Conservation (phyloP, 2,329 filamentous ascomycete genomes). For the Xylaria sp. region DNA sequence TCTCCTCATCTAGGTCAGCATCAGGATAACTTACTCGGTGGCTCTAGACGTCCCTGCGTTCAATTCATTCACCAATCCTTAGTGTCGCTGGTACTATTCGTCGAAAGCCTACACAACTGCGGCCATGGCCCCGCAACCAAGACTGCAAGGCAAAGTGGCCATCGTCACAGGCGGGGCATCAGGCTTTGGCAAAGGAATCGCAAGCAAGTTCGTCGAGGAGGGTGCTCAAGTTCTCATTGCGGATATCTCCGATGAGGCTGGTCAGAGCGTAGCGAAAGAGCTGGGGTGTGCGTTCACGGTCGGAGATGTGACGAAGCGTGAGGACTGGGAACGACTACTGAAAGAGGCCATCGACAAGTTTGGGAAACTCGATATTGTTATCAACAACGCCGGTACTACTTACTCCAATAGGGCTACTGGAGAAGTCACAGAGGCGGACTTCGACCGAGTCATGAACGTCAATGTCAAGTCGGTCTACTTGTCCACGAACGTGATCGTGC, state of each 20-base stretch:
- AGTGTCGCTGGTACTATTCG: too few species aligned
- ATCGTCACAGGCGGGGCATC: conserved; percentile 61
- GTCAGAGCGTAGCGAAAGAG: conserved; percentile 52
- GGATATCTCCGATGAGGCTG: conserved; percentile 62
- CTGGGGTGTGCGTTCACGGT: conserved; percentile 50
- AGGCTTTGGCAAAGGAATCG: conserved; percentile 69
- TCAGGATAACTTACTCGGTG: too few species aligned
- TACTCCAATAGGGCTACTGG: conserved; percentile 67
- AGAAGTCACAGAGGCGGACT: conserved; percentile 69
- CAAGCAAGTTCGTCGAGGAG: conserved; percentile 62
- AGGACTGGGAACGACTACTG: conserved; percentile 59
- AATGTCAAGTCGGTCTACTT: conserved; percentile 72
- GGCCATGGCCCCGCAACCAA: conserved; percentile 31
- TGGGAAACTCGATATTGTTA: conserved; percentile 60
- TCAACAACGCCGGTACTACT: conserved; percentile 66
- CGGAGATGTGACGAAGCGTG: conserved; percentile 57
- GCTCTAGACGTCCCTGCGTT: too few species aligned
- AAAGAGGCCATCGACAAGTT: conserved; percentile 51
- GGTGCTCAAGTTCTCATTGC: conserved; percentile 66
- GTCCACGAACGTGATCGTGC: conserved; percentile 63
- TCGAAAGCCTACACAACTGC: not conserved
- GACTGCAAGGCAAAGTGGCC: conserved; percentile 50
- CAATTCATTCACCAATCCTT: too few species aligned
- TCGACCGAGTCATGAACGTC: conserved; percentile 69
- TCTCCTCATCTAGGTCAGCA: too few species aligned